Conservation (phyloP, 345 rosid species). For the Eucalyptus tenuipes region DNA sequence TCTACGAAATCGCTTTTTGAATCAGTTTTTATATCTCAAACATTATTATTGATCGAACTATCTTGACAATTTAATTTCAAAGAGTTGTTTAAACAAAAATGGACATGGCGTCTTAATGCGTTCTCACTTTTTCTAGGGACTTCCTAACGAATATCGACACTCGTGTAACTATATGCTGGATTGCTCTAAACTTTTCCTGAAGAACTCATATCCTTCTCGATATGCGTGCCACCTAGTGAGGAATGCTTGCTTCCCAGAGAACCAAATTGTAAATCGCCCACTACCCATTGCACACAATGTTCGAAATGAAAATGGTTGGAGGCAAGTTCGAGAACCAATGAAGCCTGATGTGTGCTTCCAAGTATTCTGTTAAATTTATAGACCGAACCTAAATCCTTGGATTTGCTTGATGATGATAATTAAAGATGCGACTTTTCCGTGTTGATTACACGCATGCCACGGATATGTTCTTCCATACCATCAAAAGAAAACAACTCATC, state of each 20-base stretch:
- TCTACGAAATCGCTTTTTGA: fast-evolving
- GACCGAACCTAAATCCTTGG: too few relatives aligned
- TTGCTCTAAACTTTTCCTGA: neutral
- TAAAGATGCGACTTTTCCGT: too few relatives aligned
- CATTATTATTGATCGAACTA: neutral
- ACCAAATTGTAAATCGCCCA: neutral
- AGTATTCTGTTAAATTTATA: too few relatives aligned
- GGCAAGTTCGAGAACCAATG: neutral
- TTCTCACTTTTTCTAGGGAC: neutral
- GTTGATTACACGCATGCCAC: too few relatives aligned
- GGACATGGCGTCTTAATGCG: fast-evolving
- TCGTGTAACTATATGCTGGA: neutral
- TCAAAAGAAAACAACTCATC: too few relatives aligned
- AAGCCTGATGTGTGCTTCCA: neutral
- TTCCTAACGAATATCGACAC: fast-evolving
- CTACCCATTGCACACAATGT: neutral
- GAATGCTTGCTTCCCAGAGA: neutral
- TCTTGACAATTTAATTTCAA: neutral
- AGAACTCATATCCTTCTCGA: neutral
- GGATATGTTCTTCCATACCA: too few relatives aligned
- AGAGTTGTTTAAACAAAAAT: neutral
- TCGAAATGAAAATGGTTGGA: neutral
- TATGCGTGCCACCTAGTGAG: neutral
- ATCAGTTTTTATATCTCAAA: neutral
- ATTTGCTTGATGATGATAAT: too few relatives aligned